phyloP scores from a whole-genome alignment of 116 monocot species.

The Trichopus zeylanicus region DNA sequence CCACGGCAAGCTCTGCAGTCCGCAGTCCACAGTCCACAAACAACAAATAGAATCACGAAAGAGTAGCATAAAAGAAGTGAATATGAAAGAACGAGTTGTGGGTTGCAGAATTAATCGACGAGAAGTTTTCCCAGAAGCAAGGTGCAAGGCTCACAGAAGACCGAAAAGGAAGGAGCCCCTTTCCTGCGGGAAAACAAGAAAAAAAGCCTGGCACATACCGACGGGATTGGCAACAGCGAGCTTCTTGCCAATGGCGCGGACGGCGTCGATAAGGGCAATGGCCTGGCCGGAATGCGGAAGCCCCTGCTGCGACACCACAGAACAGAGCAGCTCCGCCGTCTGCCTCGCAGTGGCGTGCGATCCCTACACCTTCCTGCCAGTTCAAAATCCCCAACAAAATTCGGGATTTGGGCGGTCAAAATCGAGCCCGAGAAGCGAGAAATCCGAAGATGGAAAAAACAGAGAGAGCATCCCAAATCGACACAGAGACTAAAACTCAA shows the following conservation, averaged over 20 bases:
- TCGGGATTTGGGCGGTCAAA: background rate
- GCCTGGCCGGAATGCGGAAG: constrained; percentile 70
- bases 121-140: too few species aligned
- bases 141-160: too few species aligned
- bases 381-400: background rate
- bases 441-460: background rate
- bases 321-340: constrained; percentile 90
- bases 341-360: constrained; percentile 85
- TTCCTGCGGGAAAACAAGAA: too few species aligned
- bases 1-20: constrained; percentile 87
- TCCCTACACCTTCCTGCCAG: constrained; percentile 83
- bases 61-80: background rate
- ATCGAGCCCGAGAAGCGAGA: background rate
- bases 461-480: too few species aligned
- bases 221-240: constrained; percentile 87
- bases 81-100: background rate
- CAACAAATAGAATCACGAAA: background rate
- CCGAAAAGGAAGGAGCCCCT: too few species aligned
- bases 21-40: constrained; percentile 5
- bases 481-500: too few species aligned
- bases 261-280: constrained; percentile 53
- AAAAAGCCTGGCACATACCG: constrained; percentile 27
- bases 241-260: constrained; percentile 66
- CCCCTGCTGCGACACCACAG: constrained; percentile 80
- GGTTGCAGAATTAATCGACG: too few species aligned